These are phyloP conservation scores for Crithidia sp. DNA, from an alignment of 208 protist genomes.

Conservation along the genomic window DNA sequence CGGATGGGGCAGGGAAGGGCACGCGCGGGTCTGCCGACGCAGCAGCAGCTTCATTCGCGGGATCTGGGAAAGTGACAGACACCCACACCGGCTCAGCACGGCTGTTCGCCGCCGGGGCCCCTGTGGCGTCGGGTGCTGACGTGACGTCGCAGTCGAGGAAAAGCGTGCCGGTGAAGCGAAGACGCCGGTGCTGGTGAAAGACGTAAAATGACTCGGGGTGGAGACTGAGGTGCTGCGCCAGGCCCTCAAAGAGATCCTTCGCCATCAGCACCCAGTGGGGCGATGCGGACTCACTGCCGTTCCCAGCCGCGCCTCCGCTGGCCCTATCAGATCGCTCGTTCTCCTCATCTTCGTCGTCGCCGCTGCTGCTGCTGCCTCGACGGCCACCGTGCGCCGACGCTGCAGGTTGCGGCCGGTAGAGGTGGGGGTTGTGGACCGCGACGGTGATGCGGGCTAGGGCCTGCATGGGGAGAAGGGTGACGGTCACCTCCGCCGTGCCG, in stretches of 20 bases:
- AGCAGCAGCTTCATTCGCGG: not conserved
- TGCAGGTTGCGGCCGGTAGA: slow-evolving; percentile 8
- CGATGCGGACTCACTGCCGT: not conserved
- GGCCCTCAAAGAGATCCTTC: slow-evolving; percentile 64
- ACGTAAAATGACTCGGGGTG: slow-evolving; percentile 74
- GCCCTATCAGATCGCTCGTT: too few species aligned
- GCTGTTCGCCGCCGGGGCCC: slow-evolving; percentile 17
- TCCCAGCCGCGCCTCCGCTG: not conserved
- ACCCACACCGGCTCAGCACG: slow-evolving; percentile 67
- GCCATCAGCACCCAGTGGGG: slow-evolving; percentile 53
- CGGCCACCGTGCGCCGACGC: too few species aligned
- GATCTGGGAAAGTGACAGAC: slow-evolving; percentile 42
- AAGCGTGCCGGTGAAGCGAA: slow-evolving; percentile 70
- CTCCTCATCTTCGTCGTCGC: not conserved
- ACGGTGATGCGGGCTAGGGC: slow-evolving; percentile 31
- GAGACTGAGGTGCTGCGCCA: slow-evolving; percentile 51
- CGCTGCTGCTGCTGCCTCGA: not conserved
- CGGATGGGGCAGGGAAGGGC: not conserved
- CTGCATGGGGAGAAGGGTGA: slow-evolving; percentile 41
- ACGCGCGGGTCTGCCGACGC: not conserved
- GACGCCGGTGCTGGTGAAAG: slow-evolving; percentile 53
- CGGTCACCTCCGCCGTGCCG: slow-evolving; percentile 37
- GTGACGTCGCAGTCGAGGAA: slow-evolving; percentile 53
- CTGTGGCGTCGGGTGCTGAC: not conserved
- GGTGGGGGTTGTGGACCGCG: slow-evolving; percentile 29